A percentile compares a stretch with the other conserved stretches of the same genome.
Evolutionary conservation across 1,139 yeast genomes (phyloP).

Genomic region (Magnusiomyces tetraspermus): DNA sequence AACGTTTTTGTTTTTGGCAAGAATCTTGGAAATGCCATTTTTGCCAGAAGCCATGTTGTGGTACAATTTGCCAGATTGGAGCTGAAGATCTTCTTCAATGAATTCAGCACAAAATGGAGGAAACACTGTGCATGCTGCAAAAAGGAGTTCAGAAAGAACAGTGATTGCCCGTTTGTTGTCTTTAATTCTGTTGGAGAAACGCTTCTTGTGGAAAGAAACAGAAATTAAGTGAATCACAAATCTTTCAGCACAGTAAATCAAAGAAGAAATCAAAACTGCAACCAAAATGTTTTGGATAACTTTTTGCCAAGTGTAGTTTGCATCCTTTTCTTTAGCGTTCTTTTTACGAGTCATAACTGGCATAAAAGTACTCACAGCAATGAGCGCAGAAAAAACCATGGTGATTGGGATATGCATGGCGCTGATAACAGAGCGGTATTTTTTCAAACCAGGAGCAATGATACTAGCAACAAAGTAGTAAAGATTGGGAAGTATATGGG

Average conservation of each 20-base stretch:
- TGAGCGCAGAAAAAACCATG: conserved; percentile 29
- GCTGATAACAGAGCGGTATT: conserved; percentile 29
- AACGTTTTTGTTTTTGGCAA: conserved; percentile 21
- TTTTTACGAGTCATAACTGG: conserved; percentile 32
- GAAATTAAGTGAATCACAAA: conserved; percentile 34
- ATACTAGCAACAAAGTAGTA: conserved; percentile 28
- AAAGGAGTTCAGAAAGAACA: conserved; percentile 29
- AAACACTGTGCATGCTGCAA: conserved; percentile 32
- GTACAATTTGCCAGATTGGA: conserved; percentile 27
- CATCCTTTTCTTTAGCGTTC: conserved; percentile 15
- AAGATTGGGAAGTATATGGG: conserved; percentile 30
- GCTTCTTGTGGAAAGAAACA: conserved; percentile 36
- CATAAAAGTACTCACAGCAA: conserved; percentile 33
- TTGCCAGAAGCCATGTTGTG: conserved; percentile 18
- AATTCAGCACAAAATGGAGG: conserved; percentile 34
- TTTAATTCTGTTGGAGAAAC: conserved; percentile 34
- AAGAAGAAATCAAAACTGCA: conserved; percentile 31
- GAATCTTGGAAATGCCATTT: conserved; percentile 17
- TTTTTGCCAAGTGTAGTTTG: conserved; percentile 31
- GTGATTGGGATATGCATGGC: conserved; percentile 34
- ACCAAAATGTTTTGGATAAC: conserved; percentile 33
- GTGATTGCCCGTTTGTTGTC: conserved; percentile 31
- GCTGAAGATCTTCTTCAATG: conserved; percentile 30
- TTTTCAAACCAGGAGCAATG: conserved; percentile 31
- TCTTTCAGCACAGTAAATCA: conserved; percentile 33